Evolutionary conservation across 2,329 filamentous ascomycete species (phyloP), one percentile per base, ranked within the genome.

Genomic region (Diaporthe citriasiana): DNA sequence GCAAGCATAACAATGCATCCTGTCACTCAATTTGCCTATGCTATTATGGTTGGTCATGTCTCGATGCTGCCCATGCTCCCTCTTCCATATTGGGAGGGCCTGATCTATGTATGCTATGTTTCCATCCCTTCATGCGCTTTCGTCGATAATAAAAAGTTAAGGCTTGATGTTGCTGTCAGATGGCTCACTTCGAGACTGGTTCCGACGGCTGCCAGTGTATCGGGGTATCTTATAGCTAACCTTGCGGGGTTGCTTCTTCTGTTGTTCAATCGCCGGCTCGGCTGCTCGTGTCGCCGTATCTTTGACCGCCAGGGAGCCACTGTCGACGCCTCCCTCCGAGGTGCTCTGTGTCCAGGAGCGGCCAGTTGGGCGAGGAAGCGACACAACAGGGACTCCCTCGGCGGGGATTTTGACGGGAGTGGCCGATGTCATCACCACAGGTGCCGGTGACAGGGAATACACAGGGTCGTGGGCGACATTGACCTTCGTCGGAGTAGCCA

Each of bases 131-230:
- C 35, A 33, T 42, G 9, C n/a, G 40, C 17, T 42, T 35, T 22
- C 25, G 12, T 25, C 22, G 15, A n/a, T 35, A 15, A 51, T 17
- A 35, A 4, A 40, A 40, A 17, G 3, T 47, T 55, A 74, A 45
- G 45, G 42, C 22, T 42, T 72, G 27, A 50, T 47, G 53, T 42
- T 65, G 70, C 70, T 76, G 56, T 74, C 76, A 51, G 53, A 77
- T 45, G 85, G 85, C 77, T 88, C 86, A 75, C 86, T 88, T 77
- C 84, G 87, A 60, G 85, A 87, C 74, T 87, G 84, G 30, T 84
- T 80, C 50, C 85, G 82, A n/a, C 85, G 82, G 40, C 22, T n/a
- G 33, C 70, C 70, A 60, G 83, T 86, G 74, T 87, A 87, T 71
- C 76, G 60, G 53, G 81, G 78, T 19, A 71, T 74, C 45, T 69